Conservation (phyloP, 805 yeast genomes). For the Starmerella apis region DNA sequence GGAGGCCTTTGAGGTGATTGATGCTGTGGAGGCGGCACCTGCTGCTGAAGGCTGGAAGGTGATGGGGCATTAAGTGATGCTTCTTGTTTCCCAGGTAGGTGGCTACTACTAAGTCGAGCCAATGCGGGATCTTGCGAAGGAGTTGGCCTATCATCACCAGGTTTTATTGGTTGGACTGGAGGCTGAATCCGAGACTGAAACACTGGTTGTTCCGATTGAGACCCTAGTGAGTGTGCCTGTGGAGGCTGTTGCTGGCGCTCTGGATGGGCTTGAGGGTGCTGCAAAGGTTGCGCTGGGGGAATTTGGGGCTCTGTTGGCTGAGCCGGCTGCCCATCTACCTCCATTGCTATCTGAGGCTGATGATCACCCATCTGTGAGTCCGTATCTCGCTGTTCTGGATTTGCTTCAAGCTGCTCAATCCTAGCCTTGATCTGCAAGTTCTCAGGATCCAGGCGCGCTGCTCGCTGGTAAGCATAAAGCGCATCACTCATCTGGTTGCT, state of each 20-base stretch:
- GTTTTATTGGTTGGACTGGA: constrained; percentile 1
- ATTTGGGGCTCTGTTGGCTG: constrained; percentile 23
- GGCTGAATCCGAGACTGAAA: constrained; percentile 3
- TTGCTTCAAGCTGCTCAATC: constrained; percentile 64
- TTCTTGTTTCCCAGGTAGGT: constrained; percentile 10
- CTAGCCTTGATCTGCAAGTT: constrained; percentile 92
- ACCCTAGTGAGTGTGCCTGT: background rate
- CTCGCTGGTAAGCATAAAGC: constrained; percentile 91
- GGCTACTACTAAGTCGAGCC: background rate
- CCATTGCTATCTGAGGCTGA: constrained; percentile 35
- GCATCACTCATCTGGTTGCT: constrained; percentile 93
- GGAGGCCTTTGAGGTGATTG: background rate
- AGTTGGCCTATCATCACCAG: background rate
- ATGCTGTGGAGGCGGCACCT: background rate
- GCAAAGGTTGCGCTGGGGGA: constrained; percentile 21
- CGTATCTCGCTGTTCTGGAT: constrained; percentile 42
- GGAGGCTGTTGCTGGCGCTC: constrained; percentile 4
- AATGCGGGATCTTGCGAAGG: background rate
- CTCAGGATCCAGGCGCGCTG: constrained; percentile 87
- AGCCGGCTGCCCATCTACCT: constrained; percentile 11
- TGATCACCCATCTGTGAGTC: background rate
- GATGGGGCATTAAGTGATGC: constrained; percentile 15
- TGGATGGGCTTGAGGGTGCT: constrained; percentile 13
- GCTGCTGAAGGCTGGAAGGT: constrained; percentile 12
- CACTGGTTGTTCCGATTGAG: background rate